Conservation (phyloP, 2,329 filamentous ascomycete genomes). For the Aspergillus sp. region DNA sequence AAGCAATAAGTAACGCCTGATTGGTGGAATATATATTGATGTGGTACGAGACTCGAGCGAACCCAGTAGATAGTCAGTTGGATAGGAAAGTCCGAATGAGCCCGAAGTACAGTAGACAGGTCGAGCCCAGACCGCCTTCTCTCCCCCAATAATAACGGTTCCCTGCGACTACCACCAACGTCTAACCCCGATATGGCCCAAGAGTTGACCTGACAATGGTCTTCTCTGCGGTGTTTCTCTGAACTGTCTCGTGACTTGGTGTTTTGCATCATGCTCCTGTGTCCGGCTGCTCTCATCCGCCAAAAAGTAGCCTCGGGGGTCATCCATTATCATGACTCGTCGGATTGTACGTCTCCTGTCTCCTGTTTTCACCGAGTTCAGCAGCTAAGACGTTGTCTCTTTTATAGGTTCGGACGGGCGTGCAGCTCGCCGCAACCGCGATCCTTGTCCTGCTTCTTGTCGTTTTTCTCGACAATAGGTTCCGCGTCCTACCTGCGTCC, state of each 20-base stretch:
- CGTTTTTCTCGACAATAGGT: constrained; percentile 79
- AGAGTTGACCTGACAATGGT: constrained; percentile 23
- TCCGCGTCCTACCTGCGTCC: constrained; percentile 72
- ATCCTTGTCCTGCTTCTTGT: constrained; percentile 60
- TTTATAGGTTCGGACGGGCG: constrained; percentile 53
- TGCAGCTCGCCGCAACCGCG: constrained; percentile 62
- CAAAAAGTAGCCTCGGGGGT: constrained; percentile 21
- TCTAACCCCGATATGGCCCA: constrained; percentile 14
- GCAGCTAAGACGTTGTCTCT: constrained; percentile 5
- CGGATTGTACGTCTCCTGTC: constrained; percentile 27
- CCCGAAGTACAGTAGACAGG: neutral
- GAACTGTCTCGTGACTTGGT: constrained; percentile 8
- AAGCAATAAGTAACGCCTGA: no score
- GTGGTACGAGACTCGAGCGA: no score
- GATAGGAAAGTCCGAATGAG: no score
- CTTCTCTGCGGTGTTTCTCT: constrained; percentile 17
- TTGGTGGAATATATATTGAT: no score
- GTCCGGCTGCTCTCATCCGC: constrained; percentile 16
- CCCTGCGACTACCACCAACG: no score
- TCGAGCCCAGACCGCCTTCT: constrained; percentile 22
- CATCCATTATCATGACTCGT: constrained; percentile 31
- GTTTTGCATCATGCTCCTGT: constrained; percentile 24
- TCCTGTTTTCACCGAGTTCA: constrained; percentile 1
- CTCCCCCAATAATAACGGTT: no score
- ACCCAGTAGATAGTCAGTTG: no score